phyloP scores from a whole-genome alignment of 2,329 filamentous ascomycete species.

The Penicillium sp. region DNA sequence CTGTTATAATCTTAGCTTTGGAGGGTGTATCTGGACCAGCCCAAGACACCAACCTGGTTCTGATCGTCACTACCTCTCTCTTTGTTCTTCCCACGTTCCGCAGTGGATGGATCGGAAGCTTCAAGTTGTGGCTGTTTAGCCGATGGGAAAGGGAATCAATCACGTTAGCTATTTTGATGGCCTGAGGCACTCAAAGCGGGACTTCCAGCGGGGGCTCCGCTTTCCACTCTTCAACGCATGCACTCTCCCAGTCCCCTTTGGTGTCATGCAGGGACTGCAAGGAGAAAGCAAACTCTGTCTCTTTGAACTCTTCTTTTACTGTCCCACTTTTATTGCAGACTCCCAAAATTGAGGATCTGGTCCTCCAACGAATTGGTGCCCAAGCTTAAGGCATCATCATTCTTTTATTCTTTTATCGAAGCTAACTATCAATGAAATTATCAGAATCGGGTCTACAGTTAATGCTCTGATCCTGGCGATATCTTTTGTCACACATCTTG shows the following conservation, averaged over 20 bases:
- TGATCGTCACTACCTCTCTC: neutral
- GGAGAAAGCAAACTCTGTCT: neutral
- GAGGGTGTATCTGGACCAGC: neutral
- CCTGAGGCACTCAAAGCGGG: neutral
- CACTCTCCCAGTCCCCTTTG: neutral
- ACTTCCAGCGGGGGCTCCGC: neutral
- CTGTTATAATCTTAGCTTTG: neutral
- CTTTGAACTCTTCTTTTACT: neutral
- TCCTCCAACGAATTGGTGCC: neutral
- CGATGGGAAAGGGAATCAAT: slow-evolving; percentile 20
- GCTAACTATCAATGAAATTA: neutral
- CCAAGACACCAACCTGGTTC: neutral
- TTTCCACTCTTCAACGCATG: neutral
- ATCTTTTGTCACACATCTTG: neutral
- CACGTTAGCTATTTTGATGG: slow-evolving; percentile 18
- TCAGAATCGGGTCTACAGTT: neutral
- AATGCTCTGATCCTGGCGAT: slow-evolving; percentile 1
- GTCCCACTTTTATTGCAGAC: neutral
- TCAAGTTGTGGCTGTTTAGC: slow-evolving; percentile 6
- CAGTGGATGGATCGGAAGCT: neutral
- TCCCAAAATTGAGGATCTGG: neutral
- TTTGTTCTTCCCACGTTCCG: neutral
- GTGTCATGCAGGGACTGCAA: slow-evolving; percentile 1
- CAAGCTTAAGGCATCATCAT: neutral
- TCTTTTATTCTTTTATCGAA: neutral